Evolutionary conservation across 1,139 yeast species (phyloP).

Genomic region (Kodamaea alishanica): DNA sequence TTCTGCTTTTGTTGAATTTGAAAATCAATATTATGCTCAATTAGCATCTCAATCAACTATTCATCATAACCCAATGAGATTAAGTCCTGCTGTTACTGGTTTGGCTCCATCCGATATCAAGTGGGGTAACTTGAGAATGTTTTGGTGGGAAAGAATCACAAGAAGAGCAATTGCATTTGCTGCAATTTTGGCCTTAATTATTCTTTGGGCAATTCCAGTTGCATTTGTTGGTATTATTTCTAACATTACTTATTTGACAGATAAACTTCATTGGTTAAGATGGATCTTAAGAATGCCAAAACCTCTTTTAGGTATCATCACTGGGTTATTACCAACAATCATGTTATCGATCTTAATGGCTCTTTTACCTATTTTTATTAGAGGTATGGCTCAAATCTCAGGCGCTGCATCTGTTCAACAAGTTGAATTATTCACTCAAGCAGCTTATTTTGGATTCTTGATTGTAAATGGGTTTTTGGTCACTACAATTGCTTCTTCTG

Average conservation of each 20-base stretch:
- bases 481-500: slow-evolving; percentile 68
- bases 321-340: slow-evolving; percentile 83
- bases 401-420: slow-evolving; percentile 65
- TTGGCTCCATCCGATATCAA: slow-evolving; percentile 58
- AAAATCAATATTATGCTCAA: slow-evolving; percentile 68
- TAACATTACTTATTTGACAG: slow-evolving; percentile 68
- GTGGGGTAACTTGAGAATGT: slow-evolving; percentile 70
- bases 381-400: slow-evolving; percentile 58
- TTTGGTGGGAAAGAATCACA: slow-evolving; percentile 78
- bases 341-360: slow-evolving; percentile 81
- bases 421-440: slow-evolving; percentile 71
- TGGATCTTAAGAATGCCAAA: slow-evolving; percentile 71
- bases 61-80: slow-evolving; percentile 52
- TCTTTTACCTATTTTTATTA: slow-evolving; percentile 68
- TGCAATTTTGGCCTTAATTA: slow-evolving; percentile 55
- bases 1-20: slow-evolving; percentile 67
- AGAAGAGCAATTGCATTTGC: slow-evolving; percentile 58
- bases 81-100: slow-evolving; percentile 50
- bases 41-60: slow-evolving; percentile 59
- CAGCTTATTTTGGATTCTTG: slow-evolving; percentile 67
- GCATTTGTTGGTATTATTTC: slow-evolving; percentile 94
- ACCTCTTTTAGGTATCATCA: slow-evolving; percentile 69
- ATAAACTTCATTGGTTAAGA: slow-evolving; percentile 62
- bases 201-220: slow-evolving; percentile 93
- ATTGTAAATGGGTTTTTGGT: slow-evolving; percentile 69